These are phyloP conservation scores for Macadamia tetraphylla DNA, from an alignment of 164 flowering plant species.

Conservation along the genomic window DNA sequence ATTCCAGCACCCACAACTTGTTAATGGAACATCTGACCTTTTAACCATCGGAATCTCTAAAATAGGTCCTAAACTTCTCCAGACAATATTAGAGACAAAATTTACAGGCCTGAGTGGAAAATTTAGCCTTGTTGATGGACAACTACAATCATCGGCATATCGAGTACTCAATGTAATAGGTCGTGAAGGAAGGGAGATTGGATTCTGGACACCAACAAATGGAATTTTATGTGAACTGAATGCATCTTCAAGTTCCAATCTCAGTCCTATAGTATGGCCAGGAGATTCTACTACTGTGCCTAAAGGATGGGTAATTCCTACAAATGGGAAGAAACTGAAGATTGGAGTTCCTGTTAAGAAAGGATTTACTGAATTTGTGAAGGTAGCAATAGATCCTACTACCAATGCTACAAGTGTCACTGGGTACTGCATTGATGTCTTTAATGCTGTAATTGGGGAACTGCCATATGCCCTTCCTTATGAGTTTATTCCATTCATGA, in stretches of 20 bases:
- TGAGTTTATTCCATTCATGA: constrained; percentile 2
- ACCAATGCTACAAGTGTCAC: background rate
- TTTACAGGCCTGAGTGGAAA: constrained; percentile 29
- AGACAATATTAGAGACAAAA: constrained; percentile 9
- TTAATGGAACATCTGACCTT: too few species aligned
- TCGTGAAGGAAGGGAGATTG: constrained; percentile 16
- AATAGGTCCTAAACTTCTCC: constrained; percentile 8
- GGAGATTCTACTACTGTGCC: background rate
- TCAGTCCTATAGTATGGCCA: constrained; percentile 6
- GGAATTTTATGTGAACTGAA: constrained; percentile 12
- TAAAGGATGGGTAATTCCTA: constrained; percentile 7
- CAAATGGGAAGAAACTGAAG: background rate
- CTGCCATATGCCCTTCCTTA: constrained; percentile 1
- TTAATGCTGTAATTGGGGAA: background rate
- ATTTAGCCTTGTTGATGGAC: constrained; percentile 15
- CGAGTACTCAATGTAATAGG: constrained; percentile 29
- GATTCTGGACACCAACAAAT: constrained; percentile 25
- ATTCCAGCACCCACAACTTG: too few species aligned
- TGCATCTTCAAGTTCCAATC: constrained; percentile 1
- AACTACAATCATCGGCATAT: constrained; percentile 17
- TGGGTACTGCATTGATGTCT: constrained; percentile 5
- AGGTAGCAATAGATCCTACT: too few species aligned
- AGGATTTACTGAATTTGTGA: constrained; percentile 5
- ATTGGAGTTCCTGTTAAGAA: constrained; percentile 5
- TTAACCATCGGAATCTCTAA: background rate